These are phyloP conservation scores for Balansia obtecta DNA, from an alignment of 2,329 filamentous ascomycete species.

Conservation along the genomic window DNA sequence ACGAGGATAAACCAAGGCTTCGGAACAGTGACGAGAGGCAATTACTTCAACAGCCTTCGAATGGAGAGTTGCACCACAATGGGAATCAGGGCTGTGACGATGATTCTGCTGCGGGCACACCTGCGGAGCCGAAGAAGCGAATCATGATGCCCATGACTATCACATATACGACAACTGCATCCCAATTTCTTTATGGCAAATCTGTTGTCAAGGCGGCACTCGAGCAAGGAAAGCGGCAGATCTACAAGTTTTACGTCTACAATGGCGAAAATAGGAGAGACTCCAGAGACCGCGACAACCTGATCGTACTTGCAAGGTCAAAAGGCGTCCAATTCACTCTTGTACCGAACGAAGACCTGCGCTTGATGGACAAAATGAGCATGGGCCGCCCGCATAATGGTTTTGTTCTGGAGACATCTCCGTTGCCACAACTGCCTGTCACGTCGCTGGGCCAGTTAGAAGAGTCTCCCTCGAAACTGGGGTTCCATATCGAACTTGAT, in stretches of 20 bases:
- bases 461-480: conserved; percentile 28
- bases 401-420: conserved; percentile 74
- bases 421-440: conserved; percentile 61
- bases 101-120: neutral
- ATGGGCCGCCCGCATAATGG: conserved; percentile 80
- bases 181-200: conserved; percentile 81
- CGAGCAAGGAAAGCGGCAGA: conserved; percentile 48
- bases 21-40: neutral
- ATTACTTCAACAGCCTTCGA: neutral
- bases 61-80: neutral
- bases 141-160: conserved; percentile 25
- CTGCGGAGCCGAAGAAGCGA: conserved; percentile 11
- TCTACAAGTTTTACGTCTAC: conserved; percentile 79
- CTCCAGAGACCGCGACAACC: conserved; percentile 28
- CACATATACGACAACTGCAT: conserved; percentile 68
- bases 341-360: conserved; percentile 48
- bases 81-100: neutral
- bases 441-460: conserved; percentile 40
- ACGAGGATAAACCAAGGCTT: neutral
- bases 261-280: conserved; percentile 42
- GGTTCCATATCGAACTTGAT: conserved; percentile 48
- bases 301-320: conserved; percentile 34
- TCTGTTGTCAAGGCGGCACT: conserved; percentile 73
- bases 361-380: conserved; percentile 72
- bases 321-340: conserved; percentile 42